A percentile compares a stretch with the other conserved stretches of the same genome.
Conservation (phyloP, 2,329 filamentous ascomycete genomes). For the Basipetospora chlamydospora region DNA sequence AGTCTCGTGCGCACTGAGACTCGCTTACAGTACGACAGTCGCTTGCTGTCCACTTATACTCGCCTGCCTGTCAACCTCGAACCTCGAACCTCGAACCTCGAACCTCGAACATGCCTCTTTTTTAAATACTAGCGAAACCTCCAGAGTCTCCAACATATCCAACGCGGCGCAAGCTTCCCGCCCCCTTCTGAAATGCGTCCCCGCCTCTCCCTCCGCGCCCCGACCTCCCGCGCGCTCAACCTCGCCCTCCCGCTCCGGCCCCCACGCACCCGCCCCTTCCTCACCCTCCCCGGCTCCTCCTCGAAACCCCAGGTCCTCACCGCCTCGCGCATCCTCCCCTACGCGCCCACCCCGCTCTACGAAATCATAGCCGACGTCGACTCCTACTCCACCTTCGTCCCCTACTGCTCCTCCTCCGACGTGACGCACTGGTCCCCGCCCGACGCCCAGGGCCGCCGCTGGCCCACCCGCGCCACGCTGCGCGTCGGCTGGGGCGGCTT, state of each 20-base stretch:
- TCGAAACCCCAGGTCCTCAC: conserved; percentile 46
- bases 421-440: conserved; percentile 55
- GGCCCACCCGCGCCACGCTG: conserved; percentile 64
- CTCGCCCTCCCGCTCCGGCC: not conserved
- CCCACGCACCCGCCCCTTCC: conserved; percentile 27
- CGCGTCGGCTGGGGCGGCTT: conserved; percentile 75
- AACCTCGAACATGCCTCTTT: too few species aligned
- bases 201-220: not conserved
- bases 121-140: too few species aligned
- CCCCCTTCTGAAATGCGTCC: conserved; percentile 1
- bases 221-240: conserved; percentile 5
- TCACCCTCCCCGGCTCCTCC: conserved; percentile 16
- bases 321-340: conserved; percentile 64
- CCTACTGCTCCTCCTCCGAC: conserved; percentile 66
- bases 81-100: too few species aligned
- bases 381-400: conserved; percentile 75
- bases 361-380: conserved; percentile 76
- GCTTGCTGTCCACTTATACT: too few species aligned
- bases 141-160: too few species aligned
- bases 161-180: not conserved
- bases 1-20: too few species aligned
- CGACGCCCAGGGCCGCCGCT: conserved; percentile 27
- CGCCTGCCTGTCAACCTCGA: too few species aligned
- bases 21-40: too few species aligned
- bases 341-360: conserved; percentile 59